Evolutionary conservation across 257 asterid species (phyloP), one percentile per base, ranked within the genome.

Genomic region (Prunella vulgaris): DNA sequence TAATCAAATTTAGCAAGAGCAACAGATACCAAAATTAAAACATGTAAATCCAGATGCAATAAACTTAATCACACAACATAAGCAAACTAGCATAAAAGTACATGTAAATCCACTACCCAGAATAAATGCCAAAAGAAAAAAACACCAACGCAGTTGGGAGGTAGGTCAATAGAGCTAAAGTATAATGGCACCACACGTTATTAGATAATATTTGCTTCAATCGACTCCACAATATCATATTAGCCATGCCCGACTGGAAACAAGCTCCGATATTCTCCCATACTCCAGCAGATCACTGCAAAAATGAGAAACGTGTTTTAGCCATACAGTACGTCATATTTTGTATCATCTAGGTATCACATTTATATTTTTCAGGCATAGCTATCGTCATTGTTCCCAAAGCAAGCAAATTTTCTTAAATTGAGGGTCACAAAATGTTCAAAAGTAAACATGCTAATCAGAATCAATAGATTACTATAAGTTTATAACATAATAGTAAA

Each of bases 261-360:
- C 63, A 44, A 59, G 63, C 84, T 68, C 60, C 76, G 25, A 52
- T 22, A 13, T 21, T 33, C 27, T 28, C 63, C 33, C 10, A 5
- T n/a, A 1, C 3, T 62, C 59, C 59, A 9, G 61, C 76, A 40
- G 10, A 68, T 79, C 81, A 73, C 84, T 80, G 76, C 64, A 72
- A 72, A 30, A 30, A 63, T 35, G 27, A 73, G 3, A 22, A 56
- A 3, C 17, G 68, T n/a, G n/a, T n/a, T 24, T 53, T 25, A 72
- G 28, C 32, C 7, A 28, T 60, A 12, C 51, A 21, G 32, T 25
- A 5, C 25, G 25, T 17, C 64, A 33, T 27, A 10, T 2, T 4
- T 13, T 35, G 30, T 18, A 58, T 5, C 18, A 12, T 54, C 12
- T 18, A 51, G 27, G 27, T 6, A 40, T 40, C 13, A 37, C 53